phyloP scores from a whole-genome alignment of 73 alveolate species.

The Symbiodinium pilosum region DNA sequence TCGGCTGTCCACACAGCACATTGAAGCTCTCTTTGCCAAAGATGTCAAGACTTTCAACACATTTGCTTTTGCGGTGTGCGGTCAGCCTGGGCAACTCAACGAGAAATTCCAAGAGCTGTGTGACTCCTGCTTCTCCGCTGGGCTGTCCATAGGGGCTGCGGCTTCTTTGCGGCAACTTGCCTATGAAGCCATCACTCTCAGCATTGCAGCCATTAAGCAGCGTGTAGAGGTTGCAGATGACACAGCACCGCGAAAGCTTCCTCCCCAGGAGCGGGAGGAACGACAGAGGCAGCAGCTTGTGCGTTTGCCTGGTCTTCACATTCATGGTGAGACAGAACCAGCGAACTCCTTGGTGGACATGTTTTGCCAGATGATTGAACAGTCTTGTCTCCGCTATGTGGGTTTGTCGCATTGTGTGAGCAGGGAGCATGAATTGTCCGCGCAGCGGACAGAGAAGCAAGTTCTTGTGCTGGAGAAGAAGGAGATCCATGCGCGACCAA shows the following conservation, averaged over 20 bases:
- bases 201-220: constrained; percentile 1
- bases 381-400: not conserved
- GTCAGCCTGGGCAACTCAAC: constrained; percentile 31
- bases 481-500: not conserved
- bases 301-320: not conserved
- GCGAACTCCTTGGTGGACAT: not conserved
- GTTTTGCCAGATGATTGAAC: not conserved
- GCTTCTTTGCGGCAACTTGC: not conserved
- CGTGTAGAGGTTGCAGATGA: not conserved
- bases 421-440: not conserved
- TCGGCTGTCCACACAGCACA: not conserved
- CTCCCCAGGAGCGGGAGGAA: constrained; percentile 7
- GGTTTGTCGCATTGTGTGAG: not conserved
- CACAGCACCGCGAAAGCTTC: not conserved
- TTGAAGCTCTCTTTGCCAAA: not conserved
- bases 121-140: not conserved
- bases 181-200: not conserved
- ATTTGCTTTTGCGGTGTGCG: not conserved
- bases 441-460: not conserved
- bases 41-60: constrained; percentile 10
- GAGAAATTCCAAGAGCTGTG: not conserved
- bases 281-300: not conserved
- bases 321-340: not conserved
- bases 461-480: not conserved
- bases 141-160: not conserved